Base-by-base conservation (phyloP, 2,329 filamentous ascomycete species). In the Epichloe festucae region DNA sequence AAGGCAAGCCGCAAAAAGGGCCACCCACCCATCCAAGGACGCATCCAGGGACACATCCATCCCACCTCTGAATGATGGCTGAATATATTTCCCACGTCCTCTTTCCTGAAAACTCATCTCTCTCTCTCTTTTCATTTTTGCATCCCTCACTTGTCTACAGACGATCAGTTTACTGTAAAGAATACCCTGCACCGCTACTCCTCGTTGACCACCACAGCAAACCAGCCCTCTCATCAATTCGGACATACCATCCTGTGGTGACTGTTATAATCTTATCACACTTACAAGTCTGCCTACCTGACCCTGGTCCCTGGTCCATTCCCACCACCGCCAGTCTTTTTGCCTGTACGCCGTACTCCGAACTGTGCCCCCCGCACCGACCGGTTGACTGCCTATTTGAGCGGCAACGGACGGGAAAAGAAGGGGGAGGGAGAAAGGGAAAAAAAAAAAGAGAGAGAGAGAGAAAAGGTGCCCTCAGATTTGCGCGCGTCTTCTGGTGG, bases 21-120 rank as follows among this genome's bases (percentile, higher is more conserved):
- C 14, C 34, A 40, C 23, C 27, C 11, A 51, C 27, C 8, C 23
- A 8, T 11, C 38, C 23, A 31, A 40, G 36, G 38, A 43, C 27
- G 23, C 23, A 27, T 27, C 23, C 23, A 38, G 31, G 36, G 27
- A 49, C 44, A 27, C 50, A 44, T 10, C 4, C 44, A 43, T 44
- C 50, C 44, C 44, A 47, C 50, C 50, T n/a, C 23, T 43, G 11
- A 40, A 10, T 8, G 8, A 31, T 3, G 14, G 35, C 12, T 19
- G 44, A 44, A 50, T 38, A 50, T 50, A 44, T 44, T 44, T 43
- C 38, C 34, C n/a, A 44, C n/a, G 23, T 45, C 48, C 48, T 50
- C 41, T 39, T 19, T 45, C 42, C 11, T 45, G 19, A 31, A 12
- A 45, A 35, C 23, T 42, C 38, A 14, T 21, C 6, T 12, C 27